Percentiles rank a stretch among this genome's conserved stretches.
phyloP scores from a whole-genome alignment of 257 asterid species.

The Solanum paucissectum region DNA sequence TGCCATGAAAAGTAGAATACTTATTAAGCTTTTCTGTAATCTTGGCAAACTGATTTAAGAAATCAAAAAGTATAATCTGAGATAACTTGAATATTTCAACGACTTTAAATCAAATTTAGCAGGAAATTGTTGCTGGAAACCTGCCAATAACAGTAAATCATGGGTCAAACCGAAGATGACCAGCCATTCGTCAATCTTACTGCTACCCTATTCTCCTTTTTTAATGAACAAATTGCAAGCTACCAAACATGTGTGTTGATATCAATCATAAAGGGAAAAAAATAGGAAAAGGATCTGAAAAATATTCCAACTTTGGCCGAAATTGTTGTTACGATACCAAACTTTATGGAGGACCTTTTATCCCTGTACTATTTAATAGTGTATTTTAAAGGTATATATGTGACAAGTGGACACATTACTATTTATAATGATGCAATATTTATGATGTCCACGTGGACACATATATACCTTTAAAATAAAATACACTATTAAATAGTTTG shows the following conservation, averaged over 20 bases:
- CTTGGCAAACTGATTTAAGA: background rate
- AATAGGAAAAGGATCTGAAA: no score
- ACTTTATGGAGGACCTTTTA: no score
- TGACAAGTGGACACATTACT: no score
- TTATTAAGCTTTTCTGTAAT: background rate
- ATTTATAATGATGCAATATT: no score
- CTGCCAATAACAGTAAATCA: background rate
- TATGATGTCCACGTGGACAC: no score
- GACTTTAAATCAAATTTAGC: background rate
- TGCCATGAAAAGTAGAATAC: background rate
- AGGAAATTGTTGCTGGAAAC: background rate
- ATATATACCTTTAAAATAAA: no score
- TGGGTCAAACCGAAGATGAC: background rate
- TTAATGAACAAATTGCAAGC: background rate
- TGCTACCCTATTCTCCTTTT: background rate
- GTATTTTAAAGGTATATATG: no score
- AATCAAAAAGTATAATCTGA: background rate
- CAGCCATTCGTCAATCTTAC: background rate
- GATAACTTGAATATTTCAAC: background rate
- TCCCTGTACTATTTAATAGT: no score
- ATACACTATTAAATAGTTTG: no score
- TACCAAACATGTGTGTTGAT: background rate
- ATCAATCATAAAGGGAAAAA: background rate
- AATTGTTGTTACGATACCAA: no score
- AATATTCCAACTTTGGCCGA: no score